Base-by-base conservation (phyloP, 2,329 filamentous ascomycete species). In the Chaetomiaceae sp. region DNA sequence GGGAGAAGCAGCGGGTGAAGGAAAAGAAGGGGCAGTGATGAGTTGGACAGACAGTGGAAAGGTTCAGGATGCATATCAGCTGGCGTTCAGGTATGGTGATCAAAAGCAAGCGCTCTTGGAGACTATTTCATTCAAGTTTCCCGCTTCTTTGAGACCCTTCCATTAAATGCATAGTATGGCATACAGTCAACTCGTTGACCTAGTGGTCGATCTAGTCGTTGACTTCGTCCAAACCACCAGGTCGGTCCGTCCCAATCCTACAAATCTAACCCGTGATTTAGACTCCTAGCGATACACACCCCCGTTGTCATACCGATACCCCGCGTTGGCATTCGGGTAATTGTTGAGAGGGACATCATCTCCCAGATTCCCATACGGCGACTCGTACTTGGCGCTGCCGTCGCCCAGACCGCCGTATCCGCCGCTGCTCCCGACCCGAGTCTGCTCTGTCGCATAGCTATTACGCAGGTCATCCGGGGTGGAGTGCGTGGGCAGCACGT, bases 371-470 rank as follows among this genome's bases (percentile, higher is more conserved):
- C 9, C 48, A 9, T 48, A 46, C 29, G 48, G 29, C 23, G 40
- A n/a, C 23, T 43, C 50, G 36, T 57, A 49, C 47, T 55, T 52
- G 20, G 20, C 33, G 6, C 36, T 20, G 33, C 44, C 51, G 12
- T 38, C 34, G 34, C 51, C 54, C 38, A 57, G 12, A 4, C 40
- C 47, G 27, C 51, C 54, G 15, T 59, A 59, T 4, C 54, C 56
- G 15, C 45, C 44, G n/a, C 45, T 56, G 34, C 47, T 56, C 33
- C 31, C 53, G 9, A 63, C 59, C 19, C 58, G 55, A 12, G 61
- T 63, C 55, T 59, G 56, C 45, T 61, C 60, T 6, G 61, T 61
- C 23, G 58, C 46, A 25, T 59, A 61, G 40, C 60, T 61, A 34
- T 48, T 23, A 27, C 58, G 55, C 19, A 63, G 45, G 19, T 59